Conservation (phyloP, 805 yeast genomes). For the Candida ficus region DNA sequence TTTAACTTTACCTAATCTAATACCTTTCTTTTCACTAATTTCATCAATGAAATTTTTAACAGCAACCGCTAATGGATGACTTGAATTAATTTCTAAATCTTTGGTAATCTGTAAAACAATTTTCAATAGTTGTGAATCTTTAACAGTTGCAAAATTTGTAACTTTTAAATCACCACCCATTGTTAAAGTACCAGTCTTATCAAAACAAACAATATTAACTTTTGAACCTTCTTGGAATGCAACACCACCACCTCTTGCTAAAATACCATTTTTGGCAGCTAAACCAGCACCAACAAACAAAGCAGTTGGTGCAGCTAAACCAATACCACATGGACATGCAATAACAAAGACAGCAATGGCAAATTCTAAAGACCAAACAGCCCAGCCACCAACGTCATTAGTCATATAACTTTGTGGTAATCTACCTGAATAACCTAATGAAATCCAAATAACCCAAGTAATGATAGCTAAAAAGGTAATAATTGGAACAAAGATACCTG, state of each 20-base stretch:
- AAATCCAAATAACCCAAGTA: constrained; percentile 69
- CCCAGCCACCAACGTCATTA: constrained; percentile 68
- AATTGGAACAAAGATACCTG: constrained; percentile 70
- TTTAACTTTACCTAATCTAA: constrained; percentile 27
- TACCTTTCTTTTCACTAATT: constrained; percentile 10
- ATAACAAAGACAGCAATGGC: constrained; percentile 76
- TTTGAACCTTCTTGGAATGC: constrained; percentile 75
- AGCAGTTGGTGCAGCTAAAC: constrained; percentile 82
- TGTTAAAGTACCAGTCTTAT: constrained; percentile 76
- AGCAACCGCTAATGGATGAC: constrained; percentile 65
- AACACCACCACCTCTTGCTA: constrained; percentile 77
- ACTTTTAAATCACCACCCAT: constrained; percentile 53
- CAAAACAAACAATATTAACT: constrained; percentile 63
- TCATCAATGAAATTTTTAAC: constrained; percentile 38
- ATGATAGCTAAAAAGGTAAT: constrained; percentile 54
- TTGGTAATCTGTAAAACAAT: constrained; percentile 40
- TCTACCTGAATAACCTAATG: constrained; percentile 47
- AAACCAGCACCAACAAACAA: constrained; percentile 73
- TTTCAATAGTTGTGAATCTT: constrained; percentile 12
- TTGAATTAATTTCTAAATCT: constrained; percentile 58
- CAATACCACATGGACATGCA: constrained; percentile 85
- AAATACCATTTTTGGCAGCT: constrained; percentile 71
- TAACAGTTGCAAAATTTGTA: constrained; percentile 40
- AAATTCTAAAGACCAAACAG: constrained; percentile 72
- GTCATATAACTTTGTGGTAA: constrained; percentile 55